A percentile compares a stretch with the other conserved stretches of the same genome.
These are phyloP conservation scores for Spathaspora hagerdaliae DNA, from an alignment of 805 yeast genomes.

Conservation along the genomic window DNA sequence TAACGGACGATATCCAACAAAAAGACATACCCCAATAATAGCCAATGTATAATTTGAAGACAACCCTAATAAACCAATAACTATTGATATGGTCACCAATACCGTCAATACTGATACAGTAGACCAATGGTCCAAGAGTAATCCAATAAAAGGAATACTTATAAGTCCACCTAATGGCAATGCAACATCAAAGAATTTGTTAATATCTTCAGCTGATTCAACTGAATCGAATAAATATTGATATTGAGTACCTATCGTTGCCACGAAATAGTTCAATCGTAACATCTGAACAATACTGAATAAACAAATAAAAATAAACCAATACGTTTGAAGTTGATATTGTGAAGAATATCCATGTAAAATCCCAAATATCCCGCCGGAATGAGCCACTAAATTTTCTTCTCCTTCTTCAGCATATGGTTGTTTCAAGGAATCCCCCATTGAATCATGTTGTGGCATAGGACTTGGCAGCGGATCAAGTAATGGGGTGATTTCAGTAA, in stretches of 20 bases:
- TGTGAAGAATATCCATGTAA: constrained; percentile 50
- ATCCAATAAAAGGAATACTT: constrained; percentile 52
- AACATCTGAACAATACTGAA: constrained; percentile 57
- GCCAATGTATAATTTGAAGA: constrained; percentile 40
- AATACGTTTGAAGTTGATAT: constrained; percentile 47
- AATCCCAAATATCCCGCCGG: constrained; percentile 50
- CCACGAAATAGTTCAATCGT: constrained; percentile 55
- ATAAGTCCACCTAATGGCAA: constrained; percentile 55
- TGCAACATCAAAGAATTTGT: constrained; percentile 48
- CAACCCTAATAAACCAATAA: constrained; percentile 48
- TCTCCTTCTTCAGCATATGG: constrained; percentile 51
- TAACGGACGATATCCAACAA: constrained; percentile 54
- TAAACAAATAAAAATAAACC: constrained; percentile 48
- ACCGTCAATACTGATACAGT: constrained; percentile 41
- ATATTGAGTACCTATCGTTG: constrained; percentile 55
- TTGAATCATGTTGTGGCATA: constrained; percentile 44
- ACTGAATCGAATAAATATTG: constrained; percentile 40
- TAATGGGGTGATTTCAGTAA: constrained; percentile 22
- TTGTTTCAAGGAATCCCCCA: constrained; percentile 54
- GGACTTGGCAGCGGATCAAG: constrained; percentile 7
- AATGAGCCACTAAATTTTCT: constrained; percentile 26
- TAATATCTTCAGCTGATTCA: constrained; percentile 35
- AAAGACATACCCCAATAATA: constrained; percentile 41
- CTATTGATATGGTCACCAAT: constrained; percentile 37
- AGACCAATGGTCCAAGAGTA: constrained; percentile 46